Evolutionary conservation across 2,329 filamentous ascomycete genomes (phyloP), one percentile per base, ranked within the genome.

Genomic region (Cadophora malorum): DNA sequence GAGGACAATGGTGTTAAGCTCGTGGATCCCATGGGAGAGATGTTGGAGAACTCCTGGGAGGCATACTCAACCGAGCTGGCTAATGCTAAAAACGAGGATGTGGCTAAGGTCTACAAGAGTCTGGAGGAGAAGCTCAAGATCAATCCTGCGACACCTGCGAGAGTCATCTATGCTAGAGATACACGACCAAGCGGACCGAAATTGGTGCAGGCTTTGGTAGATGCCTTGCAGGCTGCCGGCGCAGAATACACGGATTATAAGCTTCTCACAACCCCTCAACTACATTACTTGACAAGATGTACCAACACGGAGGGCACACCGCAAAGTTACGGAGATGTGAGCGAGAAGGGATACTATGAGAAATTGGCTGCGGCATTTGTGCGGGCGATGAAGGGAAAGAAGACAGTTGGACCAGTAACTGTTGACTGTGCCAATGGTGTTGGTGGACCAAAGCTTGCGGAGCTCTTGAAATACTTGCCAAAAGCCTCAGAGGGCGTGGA

Each of bases 361-460:
- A 99, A 99, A 84, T 87, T 97, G 64, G 87, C 88, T 50, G 85
- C 88, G 68, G 94, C 96, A 25, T 97, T 97, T 81, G 91, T 91
- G 78, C 89, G 88, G 70, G 92, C 95, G 65, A 90, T 97, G 81
- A 88, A 89, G 73, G 89, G 91, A 71, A 89, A 89, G 74, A 94
- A 90, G 79, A 84, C 93, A 52, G 83, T 87, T 63, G 94, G 94
- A 6, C 81, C 86, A 66, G 83, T 99, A 71, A 92, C 89, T 7
- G 93, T 99, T 16, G 96, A 99, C 80, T 97, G 95, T 79, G 96
- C 96, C 76, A 99, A 99, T 77, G 96, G 96, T 75, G 94, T 99
- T 68, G 96, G 96, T 74, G 96, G 93, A 3, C 94, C 95, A 50
- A 97, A 97, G 83, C 83, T 99, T 74, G 84, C 85, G 70, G 93